Conservation (phyloP, 108 stramenopile species). For the Tribonema minus region DNA sequence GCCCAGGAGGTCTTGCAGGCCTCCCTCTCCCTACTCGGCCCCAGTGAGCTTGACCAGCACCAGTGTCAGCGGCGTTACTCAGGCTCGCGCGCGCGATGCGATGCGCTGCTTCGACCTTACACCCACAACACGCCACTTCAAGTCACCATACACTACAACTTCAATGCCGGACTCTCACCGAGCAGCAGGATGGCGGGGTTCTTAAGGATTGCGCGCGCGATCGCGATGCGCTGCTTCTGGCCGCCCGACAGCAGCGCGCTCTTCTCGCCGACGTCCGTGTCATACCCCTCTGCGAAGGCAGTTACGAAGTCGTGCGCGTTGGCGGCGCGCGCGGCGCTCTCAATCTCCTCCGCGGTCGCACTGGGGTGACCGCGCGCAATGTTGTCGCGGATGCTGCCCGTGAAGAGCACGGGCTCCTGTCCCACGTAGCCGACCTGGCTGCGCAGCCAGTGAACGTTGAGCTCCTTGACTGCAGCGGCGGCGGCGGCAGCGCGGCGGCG, state of each 20-base stretch:
- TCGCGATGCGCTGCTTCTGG: constrained; percentile 42
- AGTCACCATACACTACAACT: no score
- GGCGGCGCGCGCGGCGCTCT: constrained; percentile 73
- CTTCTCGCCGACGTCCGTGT: constrained; percentile 21
- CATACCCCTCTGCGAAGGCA: constrained; percentile 21
- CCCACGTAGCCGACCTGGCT: constrained; percentile 63
- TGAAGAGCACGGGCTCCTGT: constrained; percentile 76
- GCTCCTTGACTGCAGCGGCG: constrained; percentile 24
- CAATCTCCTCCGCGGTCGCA: constrained; percentile 67
- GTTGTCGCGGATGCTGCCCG: constrained; percentile 78
- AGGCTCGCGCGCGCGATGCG: no score
- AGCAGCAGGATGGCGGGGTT: constrained; percentile 52
- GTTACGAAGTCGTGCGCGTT: constrained; percentile 64
- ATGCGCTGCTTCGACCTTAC: no score
- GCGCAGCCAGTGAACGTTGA: constrained; percentile 44
- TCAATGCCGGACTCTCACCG: no score
- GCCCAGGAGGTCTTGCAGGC: no score
- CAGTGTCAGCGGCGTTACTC: no score
- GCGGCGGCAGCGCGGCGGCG: no score
- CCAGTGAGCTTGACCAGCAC: no score
- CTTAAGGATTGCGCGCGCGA: constrained; percentile 37
- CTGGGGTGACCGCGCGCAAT: constrained; percentile 73
- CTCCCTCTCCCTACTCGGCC: no score
- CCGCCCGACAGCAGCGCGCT: constrained; percentile 22
- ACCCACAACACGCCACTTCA: no score